phyloP scores from a whole-genome alignment of 108 stramenopile species.

The Nitzschia sp. region DNA sequence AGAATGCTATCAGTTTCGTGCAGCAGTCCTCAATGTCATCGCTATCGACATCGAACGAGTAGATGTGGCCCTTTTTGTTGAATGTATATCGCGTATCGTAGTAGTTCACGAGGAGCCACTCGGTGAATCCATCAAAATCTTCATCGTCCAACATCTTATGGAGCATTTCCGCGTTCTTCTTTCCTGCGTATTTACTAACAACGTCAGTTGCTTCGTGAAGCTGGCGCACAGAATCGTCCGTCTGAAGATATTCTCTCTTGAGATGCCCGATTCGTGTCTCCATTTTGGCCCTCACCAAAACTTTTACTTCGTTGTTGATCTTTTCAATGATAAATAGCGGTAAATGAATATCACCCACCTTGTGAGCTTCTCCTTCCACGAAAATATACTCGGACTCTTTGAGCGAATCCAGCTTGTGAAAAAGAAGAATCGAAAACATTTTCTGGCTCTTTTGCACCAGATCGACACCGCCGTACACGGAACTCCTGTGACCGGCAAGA shows the following conservation, averaged over 20 bases:
- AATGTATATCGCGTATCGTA: slow-evolving; percentile 8
- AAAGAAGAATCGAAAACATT: slow-evolving; percentile 6
- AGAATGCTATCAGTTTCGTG: not conserved
- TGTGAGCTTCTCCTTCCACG: slow-evolving; percentile 10
- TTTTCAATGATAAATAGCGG: slow-evolving; percentile 1
- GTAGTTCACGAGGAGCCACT: slow-evolving; percentile 14
- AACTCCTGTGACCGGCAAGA: slow-evolving; percentile 2
- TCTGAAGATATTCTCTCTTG: slow-evolving; percentile 3
- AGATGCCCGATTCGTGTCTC: slow-evolving; percentile 8
- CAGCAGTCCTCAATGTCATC: slow-evolving; percentile 7
- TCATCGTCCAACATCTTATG: slow-evolving; percentile 4
- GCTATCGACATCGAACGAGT: slow-evolving; percentile 3
- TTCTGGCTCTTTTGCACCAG: slow-evolving; percentile 11
- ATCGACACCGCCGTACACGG: slow-evolving; percentile 6
- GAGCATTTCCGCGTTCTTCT: slow-evolving; percentile 14
- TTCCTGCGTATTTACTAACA: slow-evolving; percentile 10
- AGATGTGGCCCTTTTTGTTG: slow-evolving; percentile 3
- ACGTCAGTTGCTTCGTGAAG: slow-evolving; percentile 3
- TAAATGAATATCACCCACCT: slow-evolving; percentile 6
- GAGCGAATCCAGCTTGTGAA: not conserved
- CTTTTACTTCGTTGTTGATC: slow-evolving; percentile 1
- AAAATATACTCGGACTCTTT: slow-evolving; percentile 6
- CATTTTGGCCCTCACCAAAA: slow-evolving; percentile 3
- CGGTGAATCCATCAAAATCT: slow-evolving; percentile 15
- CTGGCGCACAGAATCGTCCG: slow-evolving; percentile 7